Evolutionary conservation across 2,329 filamentous ascomycete species (phyloP), one percentile per base, ranked within the genome.

Genomic region (Fusarium equiseti): DNA sequence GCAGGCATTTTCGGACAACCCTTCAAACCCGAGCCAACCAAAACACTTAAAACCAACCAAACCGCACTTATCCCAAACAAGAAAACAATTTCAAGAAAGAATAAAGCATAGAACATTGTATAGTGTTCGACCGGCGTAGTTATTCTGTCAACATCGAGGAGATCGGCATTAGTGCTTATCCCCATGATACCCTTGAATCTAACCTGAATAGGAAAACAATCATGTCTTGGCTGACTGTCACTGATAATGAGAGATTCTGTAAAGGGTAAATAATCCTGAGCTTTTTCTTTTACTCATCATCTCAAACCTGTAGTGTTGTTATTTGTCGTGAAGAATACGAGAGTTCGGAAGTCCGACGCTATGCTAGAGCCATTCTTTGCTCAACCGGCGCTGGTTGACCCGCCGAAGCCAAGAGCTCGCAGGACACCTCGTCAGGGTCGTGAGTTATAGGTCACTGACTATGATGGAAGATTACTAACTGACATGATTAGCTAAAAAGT

Each of bases 131-230:
- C 0, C 1, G 2, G 5, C 1, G 0, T 1, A 4, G 5, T n/a
- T 45, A 73, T 73, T 62, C 27, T 53, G 35, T 51, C 24, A 26
- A 2, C 0, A 0, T 2, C 3, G 2, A 10, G 8, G 12, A 11
- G 16, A 59, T 49, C 46, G 52, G 50, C 16, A 18, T 58, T 43
- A 53, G 20, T 18, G 15, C n/a, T n/a, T 38, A 67, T 57, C 27
- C 22, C 57, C 40, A 56, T 42, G 13, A 27, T 24, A 26, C 35
- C 43, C 24, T 43, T 22, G 5, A 4, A 5, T 38, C 62, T 60
- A 72, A 46, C 66, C 67, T 26, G 12, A 75, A 70, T 73, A 76
- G 74, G 74, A 72, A 76, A 72, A 72, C 67, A 76, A 73, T 76
- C 74, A 2, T 50, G 48, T 57, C 56, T 64, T 65, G 64, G 62